phyloP scores from a whole-genome alignment of 1,284 basidiomycete genomes.

The Irpex lacteus region DNA sequence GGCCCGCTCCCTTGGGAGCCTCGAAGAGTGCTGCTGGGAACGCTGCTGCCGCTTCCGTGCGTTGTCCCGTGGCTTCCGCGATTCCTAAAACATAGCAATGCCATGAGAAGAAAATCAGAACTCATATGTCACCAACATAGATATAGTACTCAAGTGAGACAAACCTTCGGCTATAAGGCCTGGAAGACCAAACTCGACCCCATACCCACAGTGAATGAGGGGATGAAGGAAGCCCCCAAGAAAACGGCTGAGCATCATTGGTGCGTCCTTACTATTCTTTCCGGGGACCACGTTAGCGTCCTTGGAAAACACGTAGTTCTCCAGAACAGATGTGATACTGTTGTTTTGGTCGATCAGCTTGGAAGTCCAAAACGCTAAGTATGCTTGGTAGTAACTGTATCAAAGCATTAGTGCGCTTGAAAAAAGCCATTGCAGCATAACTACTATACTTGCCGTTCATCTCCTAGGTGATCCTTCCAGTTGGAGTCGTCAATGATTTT shows the following conservation, averaged over 20 bases:
- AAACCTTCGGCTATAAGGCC: constrained; percentile 66
- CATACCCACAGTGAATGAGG: constrained; percentile 63
- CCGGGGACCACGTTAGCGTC: constrained; percentile 42
- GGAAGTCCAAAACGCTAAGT: constrained; percentile 53
- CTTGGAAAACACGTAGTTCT: constrained; percentile 57
- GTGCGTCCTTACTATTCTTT: constrained; percentile 32
- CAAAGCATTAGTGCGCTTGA: no score
- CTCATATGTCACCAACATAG: background rate
- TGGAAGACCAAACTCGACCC: constrained; percentile 58
- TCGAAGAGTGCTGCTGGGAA: constrained; percentile 29
- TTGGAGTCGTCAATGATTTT: constrained; percentile 38
- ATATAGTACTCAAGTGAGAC: constrained; percentile 4
- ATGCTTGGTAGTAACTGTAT: constrained; percentile 54
- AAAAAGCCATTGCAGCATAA: no score
- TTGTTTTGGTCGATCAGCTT: constrained; percentile 28
- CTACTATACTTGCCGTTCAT: constrained; percentile 37
- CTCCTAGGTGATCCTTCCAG: constrained; percentile 47
- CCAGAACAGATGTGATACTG: constrained; percentile 39
- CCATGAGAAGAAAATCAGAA: background rate
- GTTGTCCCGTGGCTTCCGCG: constrained; percentile 34
- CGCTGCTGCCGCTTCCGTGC: constrained; percentile 20
- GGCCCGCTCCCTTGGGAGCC: constrained; percentile 6
- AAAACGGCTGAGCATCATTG: constrained; percentile 58
- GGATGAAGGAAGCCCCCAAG: constrained; percentile 61
- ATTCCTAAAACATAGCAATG: constrained; percentile 27